Conservation (phyloP, 805 yeast genomes). For the Candida mattraensis region DNA sequence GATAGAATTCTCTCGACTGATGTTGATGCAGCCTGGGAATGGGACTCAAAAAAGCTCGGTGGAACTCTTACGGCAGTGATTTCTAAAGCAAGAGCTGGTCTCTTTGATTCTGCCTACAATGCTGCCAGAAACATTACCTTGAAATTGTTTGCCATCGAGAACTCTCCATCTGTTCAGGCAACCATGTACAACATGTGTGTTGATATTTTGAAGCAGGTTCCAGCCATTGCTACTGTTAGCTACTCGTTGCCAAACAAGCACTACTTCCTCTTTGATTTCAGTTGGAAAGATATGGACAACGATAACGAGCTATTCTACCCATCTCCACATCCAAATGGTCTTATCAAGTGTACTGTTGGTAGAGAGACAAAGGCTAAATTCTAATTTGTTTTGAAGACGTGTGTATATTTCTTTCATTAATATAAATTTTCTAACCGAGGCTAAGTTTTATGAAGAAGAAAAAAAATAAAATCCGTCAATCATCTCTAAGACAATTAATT, state of each 20-base stretch:
- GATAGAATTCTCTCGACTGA: slow-evolving; percentile 91
- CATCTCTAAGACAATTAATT: too few relatives aligned
- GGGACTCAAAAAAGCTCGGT: slow-evolving; percentile 50
- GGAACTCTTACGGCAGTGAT: slow-evolving; percentile 50
- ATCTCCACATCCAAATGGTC: slow-evolving; percentile 88
- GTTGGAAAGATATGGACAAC: slow-evolving; percentile 81
- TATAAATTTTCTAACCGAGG: neutral
- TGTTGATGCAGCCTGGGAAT: slow-evolving; percentile 72
- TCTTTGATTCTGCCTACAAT: slow-evolving; percentile 65
- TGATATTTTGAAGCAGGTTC: slow-evolving; percentile 60
- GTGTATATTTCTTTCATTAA: too few relatives aligned
- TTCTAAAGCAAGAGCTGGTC: slow-evolving; percentile 54
- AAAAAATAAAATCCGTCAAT: slow-evolving; percentile 1
- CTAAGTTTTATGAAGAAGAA: neutral
- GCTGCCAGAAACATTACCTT: slow-evolving; percentile 68
- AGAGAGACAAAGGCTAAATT: slow-evolving; percentile 61
- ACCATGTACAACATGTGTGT: slow-evolving; percentile 93
- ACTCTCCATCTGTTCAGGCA: slow-evolving; percentile 94
- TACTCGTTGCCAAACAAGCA: slow-evolving; percentile 90
- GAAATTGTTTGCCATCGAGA: slow-evolving; percentile 76
- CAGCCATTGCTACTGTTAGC: slow-evolving; percentile 60
- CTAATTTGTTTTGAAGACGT: slow-evolving; percentile 30
- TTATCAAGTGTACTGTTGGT: slow-evolving; percentile 83
- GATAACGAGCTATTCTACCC: slow-evolving; percentile 88
- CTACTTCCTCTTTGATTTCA: slow-evolving; percentile 75